Percentiles rank a stretch among this genome's conserved stretches.
phyloP scores from a whole-genome alignment of 176 grass and related monocot species.

The Luzula sylvatica region DNA sequence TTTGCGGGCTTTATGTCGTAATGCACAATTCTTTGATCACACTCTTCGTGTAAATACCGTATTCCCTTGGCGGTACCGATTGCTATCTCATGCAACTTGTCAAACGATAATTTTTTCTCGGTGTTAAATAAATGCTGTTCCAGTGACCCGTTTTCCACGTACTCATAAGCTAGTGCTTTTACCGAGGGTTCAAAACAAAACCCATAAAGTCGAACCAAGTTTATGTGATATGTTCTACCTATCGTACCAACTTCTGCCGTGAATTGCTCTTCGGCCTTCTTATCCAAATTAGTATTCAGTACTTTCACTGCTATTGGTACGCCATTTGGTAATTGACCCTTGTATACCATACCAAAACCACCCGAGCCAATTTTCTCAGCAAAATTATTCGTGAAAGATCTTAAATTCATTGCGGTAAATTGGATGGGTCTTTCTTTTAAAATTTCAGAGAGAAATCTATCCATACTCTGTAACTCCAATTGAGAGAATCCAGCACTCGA shows the following conservation, averaged over 20 bases:
- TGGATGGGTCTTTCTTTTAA: constrained; percentile 14
- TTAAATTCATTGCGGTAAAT: constrained; percentile 14
- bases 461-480: neutral
- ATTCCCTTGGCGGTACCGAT: constrained; percentile 28
- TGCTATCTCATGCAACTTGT: constrained; percentile 21
- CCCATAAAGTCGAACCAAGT: constrained; percentile 22
- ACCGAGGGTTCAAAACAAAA: constrained; percentile 28
- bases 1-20: constrained; percentile 36
- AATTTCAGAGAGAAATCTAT: neutral
- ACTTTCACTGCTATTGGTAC: constrained; percentile 25
- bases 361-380: constrained; percentile 15
- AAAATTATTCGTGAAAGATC: constrained; percentile 20
- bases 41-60: constrained; percentile 33
- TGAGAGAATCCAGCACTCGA: neutral
- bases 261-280: constrained; percentile 22
- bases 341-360: constrained; percentile 25
- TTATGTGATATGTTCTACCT: constrained; percentile 14
- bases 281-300: neutral
- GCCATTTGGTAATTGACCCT: constrained; percentile 2
- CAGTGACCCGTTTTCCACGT: constrained; percentile 20
- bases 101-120: neutral
- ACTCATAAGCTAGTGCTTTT: constrained; percentile 28
- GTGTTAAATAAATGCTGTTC: constrained; percentile 13
- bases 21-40: constrained; percentile 21
- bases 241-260: constrained; percentile 27